Evolutionary conservation across 2,329 filamentous ascomycete genomes (phyloP).

Genomic region (Fusarium sarcochroum): DNA sequence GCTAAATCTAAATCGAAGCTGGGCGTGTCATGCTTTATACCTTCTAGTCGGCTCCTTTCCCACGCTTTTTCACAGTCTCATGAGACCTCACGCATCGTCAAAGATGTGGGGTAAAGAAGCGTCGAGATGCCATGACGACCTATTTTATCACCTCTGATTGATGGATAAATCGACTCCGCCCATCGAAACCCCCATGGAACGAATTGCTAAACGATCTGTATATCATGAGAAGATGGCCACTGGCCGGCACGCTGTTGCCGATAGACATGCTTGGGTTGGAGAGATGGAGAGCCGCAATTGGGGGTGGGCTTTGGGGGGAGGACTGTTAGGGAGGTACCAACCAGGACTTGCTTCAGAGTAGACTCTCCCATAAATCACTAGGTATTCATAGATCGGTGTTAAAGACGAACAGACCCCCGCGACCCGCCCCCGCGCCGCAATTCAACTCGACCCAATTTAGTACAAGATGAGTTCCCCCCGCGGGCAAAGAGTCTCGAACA

Average conservation of each 20-base stretch:
- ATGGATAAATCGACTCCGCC: conserved; percentile 42
- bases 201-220: conserved; percentile 17
- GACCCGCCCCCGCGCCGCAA: conserved; percentile 33
- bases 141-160: conserved; percentile 36
- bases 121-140: conserved; percentile 38
- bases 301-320: conserved; percentile 38
- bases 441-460: conserved; percentile 1
- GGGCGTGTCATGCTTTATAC: conserved; percentile 43
- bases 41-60: not conserved
- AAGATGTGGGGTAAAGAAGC: conserved; percentile 42
- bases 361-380: not conserved
- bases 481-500: conserved; percentile 14
- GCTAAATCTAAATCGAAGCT: conserved; percentile 3
- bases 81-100: conserved; percentile 34
- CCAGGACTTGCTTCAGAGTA: not conserved
- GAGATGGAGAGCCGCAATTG: conserved; percentile 29
- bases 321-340: conserved; percentile 12
- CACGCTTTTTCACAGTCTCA: conserved; percentile 24
- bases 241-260: conserved; percentile 30
- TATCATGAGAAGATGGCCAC: conserved; percentile 38
- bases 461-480: conserved; percentile 1
- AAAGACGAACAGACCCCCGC: conserved; percentile 20
- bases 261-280: conserved; percentile 15
- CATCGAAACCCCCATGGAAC: conserved; percentile 34
- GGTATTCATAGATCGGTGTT: not conserved